A percentile compares a stretch with the other conserved stretches of the same genome.
Conservation (phyloP, 2,329 filamentous ascomycete genomes). For the Sclerotinia borealis region DNA sequence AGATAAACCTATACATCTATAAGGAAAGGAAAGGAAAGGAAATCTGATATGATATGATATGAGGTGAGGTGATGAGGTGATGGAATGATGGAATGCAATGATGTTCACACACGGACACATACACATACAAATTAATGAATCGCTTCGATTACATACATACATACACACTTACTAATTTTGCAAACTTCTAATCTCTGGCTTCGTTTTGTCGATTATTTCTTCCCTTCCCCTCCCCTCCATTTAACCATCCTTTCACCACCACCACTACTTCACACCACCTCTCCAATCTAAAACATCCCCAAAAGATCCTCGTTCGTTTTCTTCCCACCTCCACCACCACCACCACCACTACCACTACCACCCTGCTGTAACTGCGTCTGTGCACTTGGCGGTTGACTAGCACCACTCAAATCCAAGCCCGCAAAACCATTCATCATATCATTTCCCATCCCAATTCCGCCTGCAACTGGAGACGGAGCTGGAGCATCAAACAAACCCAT, state of each 20-base stretch:
- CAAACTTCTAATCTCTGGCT: background rate
- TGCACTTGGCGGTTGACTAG: constrained; percentile 58
- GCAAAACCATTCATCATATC: constrained; percentile 72
- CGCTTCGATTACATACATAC: constrained; percentile 2
- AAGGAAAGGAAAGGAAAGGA: no score
- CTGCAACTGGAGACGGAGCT: constrained; percentile 27
- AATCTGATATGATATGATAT: no score
- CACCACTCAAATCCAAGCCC: constrained; percentile 66
- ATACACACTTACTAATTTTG: constrained; percentile 1
- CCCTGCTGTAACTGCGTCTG: constrained; percentile 46
- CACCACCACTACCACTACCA: constrained; percentile 22
- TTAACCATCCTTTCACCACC: background rate
- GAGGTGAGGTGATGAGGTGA: no score
- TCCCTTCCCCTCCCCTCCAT: no score
- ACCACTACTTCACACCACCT: background rate
- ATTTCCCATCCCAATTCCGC: constrained; percentile 18
- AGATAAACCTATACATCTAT: no score
- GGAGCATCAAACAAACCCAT: constrained; percentile 58
- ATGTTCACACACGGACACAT: no score
- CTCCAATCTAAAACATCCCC: constrained; percentile 43
- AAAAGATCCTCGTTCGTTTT: constrained; percentile 55
- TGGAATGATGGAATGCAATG: no score
- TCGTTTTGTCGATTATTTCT: background rate
- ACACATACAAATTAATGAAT: no score
- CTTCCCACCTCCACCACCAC: constrained; percentile 36